phyloP scores from a whole-genome alignment of 306 rosid genomes.

The Parietaria judaica region DNA sequence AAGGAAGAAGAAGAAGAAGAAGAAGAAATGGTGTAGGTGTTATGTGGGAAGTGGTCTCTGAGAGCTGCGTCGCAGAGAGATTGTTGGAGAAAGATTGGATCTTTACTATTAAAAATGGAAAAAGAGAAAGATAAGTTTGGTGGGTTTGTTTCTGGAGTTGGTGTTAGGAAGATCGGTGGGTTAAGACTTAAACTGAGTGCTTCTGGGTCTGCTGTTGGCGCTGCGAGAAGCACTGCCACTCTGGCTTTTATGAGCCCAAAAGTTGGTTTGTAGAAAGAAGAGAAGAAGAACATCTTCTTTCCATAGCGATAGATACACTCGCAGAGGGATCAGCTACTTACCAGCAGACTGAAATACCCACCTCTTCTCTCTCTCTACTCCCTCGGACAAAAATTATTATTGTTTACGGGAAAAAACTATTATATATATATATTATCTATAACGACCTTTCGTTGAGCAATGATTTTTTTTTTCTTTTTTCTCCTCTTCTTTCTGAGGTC shows the following conservation, averaged over 20 bases:
- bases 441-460: no score
- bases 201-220: constrained; percentile 15
- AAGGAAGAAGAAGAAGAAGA: background rate
- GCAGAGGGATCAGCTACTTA: background rate
- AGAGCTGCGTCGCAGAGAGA: constrained; percentile 32
- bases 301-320: background rate
- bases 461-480: no score
- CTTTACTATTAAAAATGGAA: no score
- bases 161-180: background rate
- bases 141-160: constrained; percentile 15
- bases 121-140: background rate
- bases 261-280: constrained; percentile 7
- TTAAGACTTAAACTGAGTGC: constrained; percentile 2
- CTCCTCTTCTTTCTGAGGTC: no score
- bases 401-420: no score
- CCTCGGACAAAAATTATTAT: background rate
- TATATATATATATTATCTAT: no score
- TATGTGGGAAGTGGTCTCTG: constrained; percentile 20
- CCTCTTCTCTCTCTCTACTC: background rate
- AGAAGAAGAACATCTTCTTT: constrained; percentile 10
- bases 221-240: constrained; percentile 47
- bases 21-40: constrained; percentile 30
- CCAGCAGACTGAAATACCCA: constrained; percentile 15
- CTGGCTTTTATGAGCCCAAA: constrained; percentile 40
- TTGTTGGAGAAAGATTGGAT: constrained; percentile 14